Evolutionary conservation across 2,329 filamentous ascomycete genomes (phyloP), one percentile per base, ranked within the genome.

Genomic region (Beauveria sp.): DNA sequence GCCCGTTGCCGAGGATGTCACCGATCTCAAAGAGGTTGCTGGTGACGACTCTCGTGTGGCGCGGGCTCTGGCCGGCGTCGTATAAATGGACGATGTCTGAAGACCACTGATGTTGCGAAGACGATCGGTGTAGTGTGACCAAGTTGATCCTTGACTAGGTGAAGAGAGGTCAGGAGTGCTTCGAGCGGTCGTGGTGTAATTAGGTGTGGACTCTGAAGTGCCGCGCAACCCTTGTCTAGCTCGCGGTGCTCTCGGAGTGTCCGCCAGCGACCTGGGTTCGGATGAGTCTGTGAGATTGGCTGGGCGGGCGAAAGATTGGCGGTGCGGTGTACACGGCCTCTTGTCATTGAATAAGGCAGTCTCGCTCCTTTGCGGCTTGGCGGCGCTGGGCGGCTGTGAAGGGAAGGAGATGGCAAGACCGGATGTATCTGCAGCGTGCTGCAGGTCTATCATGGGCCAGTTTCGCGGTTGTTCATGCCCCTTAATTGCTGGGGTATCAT

Each of bases 21-120:
- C 63, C 30, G 69, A 41, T 57, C 72, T 73, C 6, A 73, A 67
- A 12, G 73, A 72, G 65, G 24, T 63, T 34, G 46, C 46, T 52
- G 46, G 62, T 61, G 58, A 61, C 43, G 58, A 61, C 34, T 44
- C 51, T 47, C 51, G 40, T 28, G 58, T 55, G 46, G 30, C 43
- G 54, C 52, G 56, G 47, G 28, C 10, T 55, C 59, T 53, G 16
- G 50, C n/a, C 5, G 56, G 34, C 30, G 61, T 59, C 50, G 61
- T 62, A 40, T 59, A 62, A 20, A 55, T 28, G 43, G 61, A 18
- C 22, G 60, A 26, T 2, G 60, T 53, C n/a, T 54, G 54, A 22
- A 48, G 20, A 18, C 53, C 47, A 16, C 54, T 61, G 48, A 56
- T 52, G 24, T 44, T 52, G 54, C 54, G 54, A 51, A 57, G 47